Evolutionary conservation across 495 filamentous ascomycete species (phyloP), one percentile per base, ranked within the genome.

Genomic region (Massariosphaeria phaeospora): DNA sequence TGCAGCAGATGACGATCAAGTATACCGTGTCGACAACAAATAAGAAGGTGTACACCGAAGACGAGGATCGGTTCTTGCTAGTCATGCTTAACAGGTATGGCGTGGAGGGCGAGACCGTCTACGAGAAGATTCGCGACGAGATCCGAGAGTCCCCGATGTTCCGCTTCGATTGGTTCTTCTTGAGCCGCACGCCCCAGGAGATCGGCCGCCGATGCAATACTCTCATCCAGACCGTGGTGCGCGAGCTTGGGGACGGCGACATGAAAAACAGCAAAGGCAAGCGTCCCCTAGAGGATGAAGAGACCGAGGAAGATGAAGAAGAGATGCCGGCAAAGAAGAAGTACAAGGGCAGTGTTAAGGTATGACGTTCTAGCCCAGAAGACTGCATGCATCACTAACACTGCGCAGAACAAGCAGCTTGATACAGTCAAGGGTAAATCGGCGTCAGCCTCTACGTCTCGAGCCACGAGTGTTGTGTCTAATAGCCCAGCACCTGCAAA

Each of bases 1-100:
- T 99, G 2, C 91, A 97, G 70, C 94, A 99, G 70, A 79, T 99
- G 50, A 95, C 95, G 76, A 88, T 99, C 73, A 96, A 93, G 72
- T 99, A 99, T 69, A 93, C 89, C 0, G 93, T 99, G 18, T 95
- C 89, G 2, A 99, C 94, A 2, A 99, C 94, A 41, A 99, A 99
- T 75, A 99, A 99, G 77, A 97, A 97, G 73, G 89, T 97, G 5
- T 99, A 99, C 66, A 96, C 93, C 0, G 94, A 97, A 66, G 94
- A 99, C 66, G 94, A 99, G 70, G 94, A 99, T 65, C 82, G 94
- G 10, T 99, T 99, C 72, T 75, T 99, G 43, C 76, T 99, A 25
- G 91, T 97, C 31, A 86, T 95, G 73, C 72, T 99, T 2, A 89
- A 99, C 68, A 84, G 83, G 69, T 86, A 85, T 63, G 94, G 94